phyloP scores from a whole-genome alignment of 2,329 filamentous ascomycete species.

The Amphichorda felina region DNA sequence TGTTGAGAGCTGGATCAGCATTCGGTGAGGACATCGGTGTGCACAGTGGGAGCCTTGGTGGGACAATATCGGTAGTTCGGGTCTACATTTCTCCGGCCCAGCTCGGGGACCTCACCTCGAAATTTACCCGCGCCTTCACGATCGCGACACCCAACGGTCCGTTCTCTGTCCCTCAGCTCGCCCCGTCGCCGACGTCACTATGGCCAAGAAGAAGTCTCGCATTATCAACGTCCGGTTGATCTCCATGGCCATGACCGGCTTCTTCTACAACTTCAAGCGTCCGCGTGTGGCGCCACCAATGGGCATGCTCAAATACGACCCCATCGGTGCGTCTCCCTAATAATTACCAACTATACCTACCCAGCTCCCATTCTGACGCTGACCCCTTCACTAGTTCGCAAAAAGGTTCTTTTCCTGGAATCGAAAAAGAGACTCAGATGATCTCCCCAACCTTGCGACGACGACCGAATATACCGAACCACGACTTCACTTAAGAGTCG shows the following conservation, averaged over 20 bases:
- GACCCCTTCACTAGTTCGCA: constrained; percentile 66
- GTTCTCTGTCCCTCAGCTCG: no score
- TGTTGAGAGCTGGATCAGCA: no score
- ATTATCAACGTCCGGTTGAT: constrained; percentile 87
- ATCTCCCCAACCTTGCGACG: not conserved
- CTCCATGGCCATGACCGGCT: constrained; percentile 98
- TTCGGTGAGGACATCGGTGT: no score
- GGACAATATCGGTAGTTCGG: no score
- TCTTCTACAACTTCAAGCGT: constrained; percentile 83
- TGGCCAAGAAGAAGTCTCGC: constrained; percentile 60
- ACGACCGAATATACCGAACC: not conserved
- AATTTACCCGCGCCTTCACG: constrained; percentile 2
- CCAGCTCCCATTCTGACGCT: not conserved
- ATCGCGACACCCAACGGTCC: not conserved
- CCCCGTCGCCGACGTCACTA: constrained; percentile 6
- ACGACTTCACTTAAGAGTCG: no score
- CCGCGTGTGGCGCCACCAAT: constrained; percentile 72
- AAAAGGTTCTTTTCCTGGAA: constrained; percentile 93
- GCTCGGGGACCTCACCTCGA: constrained; percentile 2
- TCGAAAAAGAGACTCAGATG: constrained; percentile 67
- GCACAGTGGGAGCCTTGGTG: no score
- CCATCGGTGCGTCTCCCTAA: constrained; percentile 53
- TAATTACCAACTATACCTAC: constrained; percentile 1
- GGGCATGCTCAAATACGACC: constrained; percentile 98
- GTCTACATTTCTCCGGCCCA: no score